Conservation (phyloP, 225 moss, liverwort and hornwort species). For the Antitrichia curtipendula region DNA sequence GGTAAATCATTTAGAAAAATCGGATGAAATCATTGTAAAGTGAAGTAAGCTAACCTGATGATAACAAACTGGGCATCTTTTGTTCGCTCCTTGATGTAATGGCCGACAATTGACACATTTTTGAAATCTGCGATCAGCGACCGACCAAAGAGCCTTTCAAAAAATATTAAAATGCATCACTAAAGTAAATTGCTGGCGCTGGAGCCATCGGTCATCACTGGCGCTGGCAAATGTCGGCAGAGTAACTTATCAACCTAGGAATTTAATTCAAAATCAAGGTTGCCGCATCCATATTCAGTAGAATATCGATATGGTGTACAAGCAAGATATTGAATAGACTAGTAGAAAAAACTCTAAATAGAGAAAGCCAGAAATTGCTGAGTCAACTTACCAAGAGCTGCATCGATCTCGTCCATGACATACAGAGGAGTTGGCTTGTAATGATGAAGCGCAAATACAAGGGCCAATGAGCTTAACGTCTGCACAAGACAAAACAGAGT, state of each 20-base stretch:
- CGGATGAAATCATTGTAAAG: background rate
- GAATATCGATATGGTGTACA: background rate
- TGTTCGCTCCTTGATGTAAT: slow-evolving; percentile 97
- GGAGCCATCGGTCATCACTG: too few relatives aligned
- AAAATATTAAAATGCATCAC: background rate
- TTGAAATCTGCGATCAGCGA: slow-evolving; percentile 71
- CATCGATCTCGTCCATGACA: slow-evolving; percentile 99
- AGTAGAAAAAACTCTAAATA: background rate
- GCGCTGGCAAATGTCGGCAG: background rate
- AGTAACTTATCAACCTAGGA: background rate
- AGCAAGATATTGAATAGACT: background rate
- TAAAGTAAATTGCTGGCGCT: background rate
- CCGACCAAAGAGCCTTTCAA: slow-evolving; percentile 10
- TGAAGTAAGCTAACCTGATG: slow-evolving; percentile 56
- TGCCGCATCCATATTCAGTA: background rate
- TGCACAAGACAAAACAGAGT: slow-evolving; percentile 14
- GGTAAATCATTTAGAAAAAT: background rate
- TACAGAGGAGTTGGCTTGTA: slow-evolving; percentile 98
- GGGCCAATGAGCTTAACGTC: slow-evolving; percentile 97
- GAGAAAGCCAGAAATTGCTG: background rate
- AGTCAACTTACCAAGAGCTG: slow-evolving; percentile 65
- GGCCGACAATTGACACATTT: slow-evolving; percentile 96
- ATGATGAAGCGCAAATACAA: slow-evolving; percentile 96
- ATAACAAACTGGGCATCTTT: slow-evolving; percentile 97
- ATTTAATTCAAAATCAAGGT: background rate